These are phyloP conservation scores for Metschnikowia koreensis DNA, from an alignment of 805 yeast species.

Conservation along the genomic window DNA sequence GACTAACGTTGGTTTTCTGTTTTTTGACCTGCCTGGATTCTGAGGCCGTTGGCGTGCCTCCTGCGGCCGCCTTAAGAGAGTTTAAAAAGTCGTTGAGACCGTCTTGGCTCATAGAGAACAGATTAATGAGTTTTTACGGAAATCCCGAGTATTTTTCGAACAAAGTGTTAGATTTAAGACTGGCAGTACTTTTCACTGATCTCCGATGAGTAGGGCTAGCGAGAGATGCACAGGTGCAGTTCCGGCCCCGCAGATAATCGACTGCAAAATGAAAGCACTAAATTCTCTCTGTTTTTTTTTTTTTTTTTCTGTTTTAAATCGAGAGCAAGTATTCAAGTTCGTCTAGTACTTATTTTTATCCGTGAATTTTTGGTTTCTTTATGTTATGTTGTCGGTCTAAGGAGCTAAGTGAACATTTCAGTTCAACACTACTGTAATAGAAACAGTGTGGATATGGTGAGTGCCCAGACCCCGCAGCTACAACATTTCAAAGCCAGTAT, in stretches of 20 bases:
- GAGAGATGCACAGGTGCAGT: neutral
- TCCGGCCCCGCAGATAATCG: neutral
- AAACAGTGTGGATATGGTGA: too few relatives aligned
- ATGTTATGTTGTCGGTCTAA: too few relatives aligned
- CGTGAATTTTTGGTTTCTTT: too few relatives aligned
- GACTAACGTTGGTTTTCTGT: slow-evolving; percentile 2
- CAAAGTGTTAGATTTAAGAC: neutral
- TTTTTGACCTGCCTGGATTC: slow-evolving; percentile 1
- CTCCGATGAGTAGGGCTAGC: neutral
- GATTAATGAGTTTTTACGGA: neutral
- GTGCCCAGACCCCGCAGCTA: too few relatives aligned
- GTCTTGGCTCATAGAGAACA: neutral
- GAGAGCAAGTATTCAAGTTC: too few relatives aligned
- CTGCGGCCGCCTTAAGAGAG: slow-evolving; percentile 5
- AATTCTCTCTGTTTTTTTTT: too few relatives aligned
- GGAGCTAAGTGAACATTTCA: too few relatives aligned
- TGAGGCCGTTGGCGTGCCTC: neutral
- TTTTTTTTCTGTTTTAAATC: too few relatives aligned
- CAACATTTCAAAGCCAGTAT: too few relatives aligned
- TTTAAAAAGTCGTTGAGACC: slow-evolving; percentile 1
- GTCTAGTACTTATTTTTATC: too few relatives aligned
- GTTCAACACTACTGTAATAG: too few relatives aligned
- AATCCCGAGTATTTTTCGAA: neutral
- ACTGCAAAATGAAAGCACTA: neutral
- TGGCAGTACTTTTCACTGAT: neutral